Evolutionary conservation across 495 filamentous ascomycete genomes (phyloP), one percentile per base, ranked within the genome.

Genomic region (Aspergillus homomorphus): DNA sequence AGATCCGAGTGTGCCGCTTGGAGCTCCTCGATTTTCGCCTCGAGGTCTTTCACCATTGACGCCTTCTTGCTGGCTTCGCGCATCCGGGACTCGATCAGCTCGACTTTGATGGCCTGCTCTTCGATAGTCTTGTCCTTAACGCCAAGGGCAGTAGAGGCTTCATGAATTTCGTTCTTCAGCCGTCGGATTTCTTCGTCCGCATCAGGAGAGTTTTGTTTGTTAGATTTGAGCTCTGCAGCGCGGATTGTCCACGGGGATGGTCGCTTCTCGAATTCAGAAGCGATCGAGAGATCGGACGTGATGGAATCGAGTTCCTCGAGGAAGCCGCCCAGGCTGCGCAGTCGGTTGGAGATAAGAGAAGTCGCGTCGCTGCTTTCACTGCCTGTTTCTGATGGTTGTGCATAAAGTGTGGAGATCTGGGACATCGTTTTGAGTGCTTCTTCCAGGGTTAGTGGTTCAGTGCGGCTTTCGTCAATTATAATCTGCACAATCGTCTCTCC

Each of bases 91-190:
- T 73, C 80, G 21, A 80, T 71, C 20, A 77, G 67, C 49, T 80
- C 76, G 21, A 81, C 72, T 64, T 90, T 88, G 30, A 87, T 83
- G 14, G 89, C 83, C 62, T 96, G 92, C 43, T 89, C 84, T 80
- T 96, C 92, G 45, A 98, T 87, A 5, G 90, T 89, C 72, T 97
- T 94, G 66, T 96, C 93, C 70, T 96, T 95, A 59, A 96, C 88
- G 3, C 84, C 82, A 10, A 91, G 63, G 84, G 85, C 63, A 77
- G 82, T 66, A 12, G 76, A 72, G 20, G 77, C 69, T 63, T 86
- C 66, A 84, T 88, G 84, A 67, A 77, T 86, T 55, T 93, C 87
- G 45, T 91, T 88, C 64, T 86, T 88, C 33, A 96, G 74, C 18
- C 84, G 83, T 12, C 82, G 84, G 45, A 92, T 81, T 64, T 92